Base-by-base conservation (phyloP, 1,284 basidiomycete species). In the Volvariella surrecta region DNA sequence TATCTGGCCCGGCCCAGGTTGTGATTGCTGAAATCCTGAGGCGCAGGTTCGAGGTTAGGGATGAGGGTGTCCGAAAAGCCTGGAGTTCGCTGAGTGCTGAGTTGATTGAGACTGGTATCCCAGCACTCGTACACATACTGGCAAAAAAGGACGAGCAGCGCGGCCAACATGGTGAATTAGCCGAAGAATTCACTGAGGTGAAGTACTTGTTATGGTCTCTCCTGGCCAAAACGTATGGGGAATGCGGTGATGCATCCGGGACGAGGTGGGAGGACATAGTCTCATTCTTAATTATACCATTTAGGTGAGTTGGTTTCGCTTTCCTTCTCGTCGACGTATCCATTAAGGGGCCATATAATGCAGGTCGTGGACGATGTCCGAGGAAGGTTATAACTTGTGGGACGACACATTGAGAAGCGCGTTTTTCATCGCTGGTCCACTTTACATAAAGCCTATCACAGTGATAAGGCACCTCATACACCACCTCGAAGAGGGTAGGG, bases 11-110 rank as follows among this genome's bases (percentile, higher is more conserved):
- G 0, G 73, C 76, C 2, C 66, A 67, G 41, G 53, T 55, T 0
- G 60, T 80, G 17, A 55, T 80, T 7, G 57, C 54, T 0, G 60
- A 59, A 0, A 48, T 77, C 9, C 48, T 77, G 16, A 61, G 63
- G 39, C 59, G 60, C 28, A 52, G 60, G 1, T 74, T 70, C 47
- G 52, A 58, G 8, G 44, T 74, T 13, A 52, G 56, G 4, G 58
- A 71, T 21, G 58, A 54, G 3, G 48, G 48, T 1, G 59, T 76
- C n/a, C 60, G 58, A 47, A 45, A 41, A 4, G 50, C 55, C 2
- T 80, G 76, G 77, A 62, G 61, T 32, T 50, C 55, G 32, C 50
- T 80, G 7, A 76, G 72, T 45, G 58, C 60, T 10, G 60, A 66
- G 37, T 58, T 80, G 18, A 57, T 76, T 8, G 54, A 58, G 3